phyloP scores from a whole-genome alignment of 75 land plant species.

The Chamaecyparis obtusa region DNA sequence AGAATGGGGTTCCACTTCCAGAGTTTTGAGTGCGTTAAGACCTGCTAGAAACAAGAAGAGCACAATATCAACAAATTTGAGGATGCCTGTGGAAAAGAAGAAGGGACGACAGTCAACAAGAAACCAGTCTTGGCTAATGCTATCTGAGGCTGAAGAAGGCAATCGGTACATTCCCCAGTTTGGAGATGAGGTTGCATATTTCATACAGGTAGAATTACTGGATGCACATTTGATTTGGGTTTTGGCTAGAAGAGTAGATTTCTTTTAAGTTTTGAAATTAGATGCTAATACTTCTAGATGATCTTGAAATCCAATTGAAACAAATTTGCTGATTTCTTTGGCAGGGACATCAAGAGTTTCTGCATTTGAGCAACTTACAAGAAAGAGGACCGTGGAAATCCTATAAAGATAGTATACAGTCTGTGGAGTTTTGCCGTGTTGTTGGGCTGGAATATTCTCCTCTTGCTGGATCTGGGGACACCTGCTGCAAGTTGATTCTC shows the following conservation, averaged over 20 bases:
- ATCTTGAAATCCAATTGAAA: background rate
- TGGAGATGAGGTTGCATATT: constrained; percentile 91
- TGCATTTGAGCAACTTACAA: constrained; percentile 21
- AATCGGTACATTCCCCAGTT: constrained; percentile 83
- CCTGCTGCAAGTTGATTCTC: constrained; percentile 78
- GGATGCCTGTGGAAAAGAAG: constrained; percentile 26
- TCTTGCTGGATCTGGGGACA: constrained; percentile 75
- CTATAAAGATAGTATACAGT: constrained; percentile 34
- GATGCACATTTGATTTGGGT: background rate
- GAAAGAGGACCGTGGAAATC: constrained; percentile 73
- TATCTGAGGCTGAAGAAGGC: constrained; percentile 67
- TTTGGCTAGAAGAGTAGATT: constrained; percentile 12
- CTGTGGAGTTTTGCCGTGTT: constrained; percentile 84
- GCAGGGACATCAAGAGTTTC: constrained; percentile 91
- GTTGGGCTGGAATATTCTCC: constrained; percentile 58
- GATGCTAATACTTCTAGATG: background rate
- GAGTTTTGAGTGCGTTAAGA: constrained; percentile 32
- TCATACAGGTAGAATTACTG: constrained; percentile 64
- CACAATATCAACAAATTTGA: constrained; percentile 15
- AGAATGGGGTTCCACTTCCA: constrained; percentile 29
- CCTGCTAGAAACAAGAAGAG: constrained; percentile 48
- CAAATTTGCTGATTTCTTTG: constrained; percentile 12
- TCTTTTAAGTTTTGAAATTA: background rate
- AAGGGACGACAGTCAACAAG: constrained; percentile 28
- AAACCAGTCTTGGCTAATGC: constrained; percentile 83